Evolutionary conservation across 2,329 filamentous ascomycete species (phyloP).

Genomic region (Alternaria ethzedia): DNA sequence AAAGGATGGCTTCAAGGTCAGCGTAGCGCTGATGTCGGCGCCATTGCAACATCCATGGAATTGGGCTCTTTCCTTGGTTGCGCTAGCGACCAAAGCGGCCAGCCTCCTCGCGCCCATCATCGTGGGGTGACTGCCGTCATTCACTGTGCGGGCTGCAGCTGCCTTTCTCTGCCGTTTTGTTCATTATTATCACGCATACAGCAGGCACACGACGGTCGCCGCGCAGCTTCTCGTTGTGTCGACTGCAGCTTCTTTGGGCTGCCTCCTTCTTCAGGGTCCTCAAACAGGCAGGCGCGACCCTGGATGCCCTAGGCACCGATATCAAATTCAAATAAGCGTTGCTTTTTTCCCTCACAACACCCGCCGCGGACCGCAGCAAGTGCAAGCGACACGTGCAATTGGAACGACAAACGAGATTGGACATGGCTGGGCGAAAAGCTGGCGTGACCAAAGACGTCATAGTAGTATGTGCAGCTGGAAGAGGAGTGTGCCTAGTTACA

Average conservation of each 20-base stretch:
- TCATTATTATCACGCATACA: background rate
- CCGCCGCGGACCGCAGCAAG: background rate
- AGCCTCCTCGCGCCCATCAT: slow-evolving; percentile 3
- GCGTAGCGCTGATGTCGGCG: slow-evolving; percentile 13
- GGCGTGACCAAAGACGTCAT: background rate
- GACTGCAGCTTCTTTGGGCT: background rate
- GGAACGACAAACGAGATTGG: background rate
- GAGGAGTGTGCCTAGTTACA: background rate
- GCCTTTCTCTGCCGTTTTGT: background rate
- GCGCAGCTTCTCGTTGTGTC: background rate
- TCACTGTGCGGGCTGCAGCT: background rate
- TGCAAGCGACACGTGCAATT: background rate
- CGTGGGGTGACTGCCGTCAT: background rate
- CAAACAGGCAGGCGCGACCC: background rate
- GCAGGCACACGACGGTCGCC: background rate
- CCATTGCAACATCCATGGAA: slow-evolving; percentile 15
- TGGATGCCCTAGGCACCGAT: slow-evolving; percentile 3
- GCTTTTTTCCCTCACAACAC: background rate
- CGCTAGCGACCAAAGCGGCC: slow-evolving; percentile 12
- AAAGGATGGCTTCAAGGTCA: slow-evolving; percentile 13
- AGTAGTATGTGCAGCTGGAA: background rate
- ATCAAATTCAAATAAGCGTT: background rate
- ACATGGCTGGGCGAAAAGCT: background rate
- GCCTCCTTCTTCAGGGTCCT: background rate
- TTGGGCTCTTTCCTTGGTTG: slow-evolving; percentile 13